A percentile compares a stretch with the other conserved stretches of the same genome.
phyloP scores from a whole-genome alignment of 1,284 basidiomycete genomes.

The Tremellales sp. region DNA sequence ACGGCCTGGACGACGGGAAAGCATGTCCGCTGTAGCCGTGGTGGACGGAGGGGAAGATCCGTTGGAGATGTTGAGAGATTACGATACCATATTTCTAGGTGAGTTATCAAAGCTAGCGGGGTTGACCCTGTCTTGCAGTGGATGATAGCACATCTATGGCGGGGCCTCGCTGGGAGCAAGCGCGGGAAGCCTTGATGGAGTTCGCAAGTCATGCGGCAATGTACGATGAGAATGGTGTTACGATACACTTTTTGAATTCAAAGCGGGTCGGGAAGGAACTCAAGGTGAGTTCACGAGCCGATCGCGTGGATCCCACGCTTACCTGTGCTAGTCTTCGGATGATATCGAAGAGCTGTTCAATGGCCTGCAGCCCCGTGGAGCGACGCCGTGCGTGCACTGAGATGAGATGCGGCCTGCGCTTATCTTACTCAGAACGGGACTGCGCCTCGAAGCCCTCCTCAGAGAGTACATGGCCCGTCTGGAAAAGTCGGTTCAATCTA shows the following conservation, averaged over 20 bases:
- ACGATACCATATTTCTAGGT: conserved; percentile 46
- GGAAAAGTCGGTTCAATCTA: conserved; percentile 23
- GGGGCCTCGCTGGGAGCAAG: conserved; percentile 41
- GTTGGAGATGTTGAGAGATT: conserved; percentile 39
- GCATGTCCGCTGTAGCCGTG: neutral
- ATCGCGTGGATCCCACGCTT: conserved; percentile 15
- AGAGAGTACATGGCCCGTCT: conserved; percentile 43
- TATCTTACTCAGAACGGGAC: conserved; percentile 30
- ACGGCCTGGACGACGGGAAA: neutral
- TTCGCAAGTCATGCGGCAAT: conserved; percentile 38
- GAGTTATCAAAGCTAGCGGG: conserved; percentile 8
- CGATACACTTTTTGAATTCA: conserved; percentile 47
- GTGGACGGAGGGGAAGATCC: conserved; percentile 27
- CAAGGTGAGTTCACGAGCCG: conserved; percentile 17
- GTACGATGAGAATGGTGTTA: conserved; percentile 44
- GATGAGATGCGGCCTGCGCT: neutral
- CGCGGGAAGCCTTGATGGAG: conserved; percentile 34
- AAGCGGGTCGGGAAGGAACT: conserved; percentile 43
- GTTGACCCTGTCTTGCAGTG: conserved; percentile 10
- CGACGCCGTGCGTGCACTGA: conserved; percentile 35
- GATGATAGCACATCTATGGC: conserved; percentile 43
- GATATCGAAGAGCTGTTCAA: conserved; percentile 47
- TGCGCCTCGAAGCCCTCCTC: conserved; percentile 37
- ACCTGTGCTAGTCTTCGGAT: conserved; percentile 15
- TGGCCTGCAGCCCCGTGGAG: conserved; percentile 37